Percentiles rank a stretch among this genome's conserved stretches.
These are phyloP conservation scores for Megacollybia platyphylla DNA, from an alignment of 1,284 basidiomycete genomes.

Conservation along the genomic window DNA sequence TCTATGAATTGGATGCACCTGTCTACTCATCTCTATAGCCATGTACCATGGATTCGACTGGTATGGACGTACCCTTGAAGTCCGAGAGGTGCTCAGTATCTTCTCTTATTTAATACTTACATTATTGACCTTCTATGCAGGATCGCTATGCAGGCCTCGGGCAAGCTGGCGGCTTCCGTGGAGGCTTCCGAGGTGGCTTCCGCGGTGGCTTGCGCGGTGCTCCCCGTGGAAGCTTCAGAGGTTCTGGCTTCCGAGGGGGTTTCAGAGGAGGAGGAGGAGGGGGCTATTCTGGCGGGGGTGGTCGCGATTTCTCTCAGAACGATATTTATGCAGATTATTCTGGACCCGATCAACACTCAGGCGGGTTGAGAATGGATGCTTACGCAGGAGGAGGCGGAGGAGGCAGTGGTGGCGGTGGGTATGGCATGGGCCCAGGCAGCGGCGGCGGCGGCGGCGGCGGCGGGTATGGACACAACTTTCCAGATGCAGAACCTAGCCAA, in stretches of 20 bases:
- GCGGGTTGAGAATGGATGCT: constrained; percentile 35
- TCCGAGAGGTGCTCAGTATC: constrained; percentile 58
- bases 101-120: not conserved
- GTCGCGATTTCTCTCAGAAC: constrained; percentile 64
- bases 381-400: constrained; percentile 15
- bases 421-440: constrained; percentile 15
- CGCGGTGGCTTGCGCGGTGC: constrained; percentile 39
- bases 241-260: constrained; percentile 48
- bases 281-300: constrained; percentile 35
- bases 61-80: constrained; percentile 87
- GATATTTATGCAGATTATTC: constrained; percentile 76
- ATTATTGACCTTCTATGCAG: constrained; percentile 20
- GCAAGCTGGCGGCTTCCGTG: constrained; percentile 45
- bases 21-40: constrained; percentile 25
- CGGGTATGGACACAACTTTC: constrained; percentile 20
- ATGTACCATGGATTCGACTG: constrained; percentile 95
- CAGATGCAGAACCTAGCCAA: constrained; percentile 72
- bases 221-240: constrained; percentile 22
- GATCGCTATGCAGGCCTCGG: constrained; percentile 77
- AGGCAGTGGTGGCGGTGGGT: constrained; percentile 19
- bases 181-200: constrained; percentile 37
- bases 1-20: not conserved
- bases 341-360: constrained; percentile 55
- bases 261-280: constrained; percentile 23
- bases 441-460: constrained; percentile 26